phyloP scores from a whole-genome alignment of 2,329 filamentous ascomycete genomes.

The Fusarium sp. region DNA sequence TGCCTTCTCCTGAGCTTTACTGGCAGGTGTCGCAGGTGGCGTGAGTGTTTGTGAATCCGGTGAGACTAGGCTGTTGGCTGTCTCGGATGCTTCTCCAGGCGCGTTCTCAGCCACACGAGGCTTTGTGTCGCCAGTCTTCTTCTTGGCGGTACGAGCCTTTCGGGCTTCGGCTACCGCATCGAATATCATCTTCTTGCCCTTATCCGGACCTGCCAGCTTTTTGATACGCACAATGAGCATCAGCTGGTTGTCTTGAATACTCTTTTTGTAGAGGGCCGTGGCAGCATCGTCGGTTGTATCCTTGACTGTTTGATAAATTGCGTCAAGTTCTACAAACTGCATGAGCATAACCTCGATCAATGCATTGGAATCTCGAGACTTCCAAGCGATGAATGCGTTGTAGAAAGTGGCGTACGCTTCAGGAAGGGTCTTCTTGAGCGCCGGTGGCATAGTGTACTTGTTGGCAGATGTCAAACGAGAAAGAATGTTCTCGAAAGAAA shows the following conservation, averaged over 20 bases:
- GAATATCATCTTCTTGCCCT: slow-evolving; percentile 78
- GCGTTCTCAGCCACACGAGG: slow-evolving; percentile 72
- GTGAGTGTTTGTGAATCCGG: slow-evolving; percentile 64
- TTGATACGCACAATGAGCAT: slow-evolving; percentile 84
- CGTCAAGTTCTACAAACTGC: slow-evolving; percentile 86
- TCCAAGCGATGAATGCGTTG: slow-evolving; percentile 86
- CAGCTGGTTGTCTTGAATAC: slow-evolving; percentile 84
- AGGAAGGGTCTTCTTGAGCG: slow-evolving; percentile 71
- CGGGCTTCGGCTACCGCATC: slow-evolving; percentile 80
- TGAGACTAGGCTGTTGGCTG: slow-evolving; percentile 54
- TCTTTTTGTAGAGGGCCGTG: slow-evolving; percentile 80
- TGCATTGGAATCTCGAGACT: slow-evolving; percentile 81
- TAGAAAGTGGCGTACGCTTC: slow-evolving; percentile 80
- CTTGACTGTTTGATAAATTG: slow-evolving; percentile 86
- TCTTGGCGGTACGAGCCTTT: slow-evolving; percentile 72
- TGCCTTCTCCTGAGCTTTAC: slow-evolving; percentile 56
- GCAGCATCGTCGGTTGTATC: slow-evolving; percentile 80
- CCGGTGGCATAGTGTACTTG: slow-evolving; percentile 73
- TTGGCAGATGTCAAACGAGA: slow-evolving; percentile 74
- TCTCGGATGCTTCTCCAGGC: slow-evolving; percentile 54
- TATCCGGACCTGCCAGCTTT: slow-evolving; percentile 77
- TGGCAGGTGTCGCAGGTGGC: slow-evolving; percentile 64
- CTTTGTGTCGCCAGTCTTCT: slow-evolving; percentile 75
- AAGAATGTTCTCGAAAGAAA: slow-evolving; percentile 81
- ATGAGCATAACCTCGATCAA: slow-evolving; percentile 87